Evolutionary conservation across 129 eudicot species (phyloP), one percentile per base, ranked within the genome.

Genomic region (Flaveria ramosissima): DNA sequence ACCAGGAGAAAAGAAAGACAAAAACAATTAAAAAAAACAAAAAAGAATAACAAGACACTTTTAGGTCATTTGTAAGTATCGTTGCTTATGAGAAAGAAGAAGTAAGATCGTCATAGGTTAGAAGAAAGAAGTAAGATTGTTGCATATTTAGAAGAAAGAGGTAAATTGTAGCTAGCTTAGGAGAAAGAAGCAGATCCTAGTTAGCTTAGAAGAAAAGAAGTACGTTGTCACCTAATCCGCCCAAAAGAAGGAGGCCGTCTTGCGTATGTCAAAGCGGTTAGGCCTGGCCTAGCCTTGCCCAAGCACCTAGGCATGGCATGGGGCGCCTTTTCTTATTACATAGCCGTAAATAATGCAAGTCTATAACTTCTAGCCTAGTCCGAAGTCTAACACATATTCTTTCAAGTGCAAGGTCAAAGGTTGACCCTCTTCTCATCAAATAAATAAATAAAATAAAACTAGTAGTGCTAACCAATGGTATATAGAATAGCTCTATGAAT

Each of bases 381-480:
- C 67, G 11, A 24, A 61, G 19, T 64, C 62, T 64, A 64, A 30
- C 2, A n/a, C 23, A 13, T 64, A 32, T n/a, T 23, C 47, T 64
- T 64, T 32, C 47, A 32, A 2, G 70, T 36, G 47, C 70, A 64
- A 57, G 55, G 36, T 73, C 55, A 73, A 73, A 73, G 16, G 43
- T 61, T 61, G 12, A 63, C 42, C 26, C 55, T 13, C 55, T 50
- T 20, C 21, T 66, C 45, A 19, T 77, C 16, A 30, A 32, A 12
- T n/a, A 76, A 66, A 1, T 1, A 9, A 61, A 52, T 36, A 36
- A 36, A 36, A 5, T 36, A 5, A 36, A 59, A 19, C 6, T 9
- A 23, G 3, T 14, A 46, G 0, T 23, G 42, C 74, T 70, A 70
- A 47, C 26, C 41, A 47, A 7, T 50, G 30, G 3, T 24, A 46